A percentile compares a stretch with the other conserved stretches of the same genome.
Conservation (phyloP, 495 filamentous ascomycete genomes). For the Platismatia glauca region DNA sequence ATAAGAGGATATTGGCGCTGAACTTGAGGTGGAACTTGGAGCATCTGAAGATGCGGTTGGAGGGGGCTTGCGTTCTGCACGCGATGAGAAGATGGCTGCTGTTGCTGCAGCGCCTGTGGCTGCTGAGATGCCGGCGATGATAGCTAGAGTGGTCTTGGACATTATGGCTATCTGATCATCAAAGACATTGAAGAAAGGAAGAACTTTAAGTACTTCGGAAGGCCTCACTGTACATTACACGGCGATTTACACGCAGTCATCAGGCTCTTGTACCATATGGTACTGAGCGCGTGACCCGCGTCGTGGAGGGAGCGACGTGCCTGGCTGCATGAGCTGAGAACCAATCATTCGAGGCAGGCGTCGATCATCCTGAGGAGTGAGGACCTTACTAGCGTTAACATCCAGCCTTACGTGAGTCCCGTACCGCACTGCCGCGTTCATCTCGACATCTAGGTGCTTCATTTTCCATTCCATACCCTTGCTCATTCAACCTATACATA, state of each 20-base stretch:
- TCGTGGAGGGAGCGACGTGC: slow-evolving; percentile 11
- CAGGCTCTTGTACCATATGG: background rate
- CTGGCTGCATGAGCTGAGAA: background rate
- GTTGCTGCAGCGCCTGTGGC: slow-evolving; percentile 81
- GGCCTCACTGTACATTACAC: background rate
- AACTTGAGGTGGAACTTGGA: slow-evolving; percentile 21
- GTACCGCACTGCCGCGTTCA: slow-evolving; percentile 1
- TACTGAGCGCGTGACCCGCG: slow-evolving; percentile 10
- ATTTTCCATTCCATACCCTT: background rate
- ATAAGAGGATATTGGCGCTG: slow-evolving; percentile 30
- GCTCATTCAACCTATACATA: background rate
- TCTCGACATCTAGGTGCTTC: background rate
- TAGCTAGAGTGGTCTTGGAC: slow-evolving; percentile 80
- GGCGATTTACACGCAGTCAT: slow-evolving; percentile 18
- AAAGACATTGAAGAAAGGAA: background rate
- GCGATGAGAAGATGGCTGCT: slow-evolving; percentile 64
- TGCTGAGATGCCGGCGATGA: slow-evolving; percentile 82
- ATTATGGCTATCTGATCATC: slow-evolving; percentile 34
- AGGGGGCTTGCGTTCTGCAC: slow-evolving; percentile 39
- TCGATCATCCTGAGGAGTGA: slow-evolving; percentile 5
- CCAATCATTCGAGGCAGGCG: slow-evolving; percentile 8
- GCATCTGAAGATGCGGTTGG: slow-evolving; percentile 21
- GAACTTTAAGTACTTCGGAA: background rate
- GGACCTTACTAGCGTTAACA: slow-evolving; percentile 8
- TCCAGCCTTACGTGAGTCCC: background rate